Evolutionary conservation across 2,329 filamentous ascomycete genomes (phyloP).

Genomic region (Emericellopsis atlantica): DNA sequence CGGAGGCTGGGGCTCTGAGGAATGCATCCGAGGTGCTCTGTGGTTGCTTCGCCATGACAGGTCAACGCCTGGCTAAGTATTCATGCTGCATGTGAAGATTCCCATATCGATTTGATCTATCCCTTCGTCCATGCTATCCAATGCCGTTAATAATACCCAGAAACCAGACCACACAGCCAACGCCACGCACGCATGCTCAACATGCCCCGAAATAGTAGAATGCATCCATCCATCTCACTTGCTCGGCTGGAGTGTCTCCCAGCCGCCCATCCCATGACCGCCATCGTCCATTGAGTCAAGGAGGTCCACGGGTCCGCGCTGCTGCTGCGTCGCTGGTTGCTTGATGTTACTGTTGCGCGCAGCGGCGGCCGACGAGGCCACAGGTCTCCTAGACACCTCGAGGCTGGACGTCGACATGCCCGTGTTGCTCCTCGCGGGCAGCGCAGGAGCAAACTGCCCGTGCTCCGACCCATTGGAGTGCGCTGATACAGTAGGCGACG

Average conservation of each 20-base stretch:
- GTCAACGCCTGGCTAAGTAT: too few relatives aligned
- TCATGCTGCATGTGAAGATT: too few relatives aligned
- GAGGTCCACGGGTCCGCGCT: conserved; percentile 17
- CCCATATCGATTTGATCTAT: too few relatives aligned
- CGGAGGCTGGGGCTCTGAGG: too few relatives aligned
- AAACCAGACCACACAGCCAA: too few relatives aligned
- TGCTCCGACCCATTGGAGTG: neutral
- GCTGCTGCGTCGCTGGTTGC: neutral
- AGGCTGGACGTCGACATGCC: neutral
- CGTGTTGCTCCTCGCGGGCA: neutral
- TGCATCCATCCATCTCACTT: conserved; percentile 5
- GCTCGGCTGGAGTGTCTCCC: conserved; percentile 42
- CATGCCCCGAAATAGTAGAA: neutral
- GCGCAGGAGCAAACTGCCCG: neutral
- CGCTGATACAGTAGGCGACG: conserved; percentile 10
- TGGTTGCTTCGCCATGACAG: too few relatives aligned
- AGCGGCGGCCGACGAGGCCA: conserved; percentile 5
- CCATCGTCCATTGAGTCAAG: conserved; percentile 36
- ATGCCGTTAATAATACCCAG: too few relatives aligned
- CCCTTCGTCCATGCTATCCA: too few relatives aligned
- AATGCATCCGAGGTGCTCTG: too few relatives aligned
- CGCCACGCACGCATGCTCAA: neutral
- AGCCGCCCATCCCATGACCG: conserved; percentile 33
- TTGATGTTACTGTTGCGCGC: conserved; percentile 8
- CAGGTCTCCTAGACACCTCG: neutral